Evolutionary conservation across 768 basidiomycete species (phyloP).

Genomic region (Mycena chlorophos): DNA sequence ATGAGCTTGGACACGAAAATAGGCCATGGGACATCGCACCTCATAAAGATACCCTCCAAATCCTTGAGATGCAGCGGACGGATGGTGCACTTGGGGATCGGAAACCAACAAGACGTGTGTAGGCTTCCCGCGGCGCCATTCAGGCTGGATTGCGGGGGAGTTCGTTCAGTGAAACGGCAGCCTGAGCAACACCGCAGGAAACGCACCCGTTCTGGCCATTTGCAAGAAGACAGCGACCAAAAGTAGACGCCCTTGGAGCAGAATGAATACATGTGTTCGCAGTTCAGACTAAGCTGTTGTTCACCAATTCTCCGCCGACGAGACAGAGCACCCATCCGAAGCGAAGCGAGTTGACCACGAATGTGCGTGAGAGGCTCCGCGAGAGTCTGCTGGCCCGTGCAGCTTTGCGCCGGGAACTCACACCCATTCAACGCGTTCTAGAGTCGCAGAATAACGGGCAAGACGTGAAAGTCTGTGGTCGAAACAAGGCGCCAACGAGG

Average conservation of each 20-base stretch:
- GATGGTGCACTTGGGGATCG: slow-evolving; percentile 63
- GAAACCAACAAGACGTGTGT: slow-evolving; percentile 68
- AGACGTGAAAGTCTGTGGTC: too few species aligned
- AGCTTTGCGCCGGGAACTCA: slow-evolving; percentile 21
- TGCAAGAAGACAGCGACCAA: slow-evolving; percentile 57
- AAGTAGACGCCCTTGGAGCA: slow-evolving; percentile 46
- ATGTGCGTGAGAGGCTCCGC: slow-evolving; percentile 27
- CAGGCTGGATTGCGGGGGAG: slow-evolving; percentile 8
- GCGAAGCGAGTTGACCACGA: slow-evolving; percentile 45
- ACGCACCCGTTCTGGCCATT: slow-evolving; percentile 51
- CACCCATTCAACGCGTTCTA: slow-evolving; percentile 19
- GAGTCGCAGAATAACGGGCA: too few species aligned
- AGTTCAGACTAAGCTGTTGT: neutral
- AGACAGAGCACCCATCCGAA: slow-evolving; percentile 56
- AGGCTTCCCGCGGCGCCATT: slow-evolving; percentile 27
- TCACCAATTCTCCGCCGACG: slow-evolving; percentile 60
- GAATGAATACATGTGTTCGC: neutral
- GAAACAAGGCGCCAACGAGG: too few species aligned
- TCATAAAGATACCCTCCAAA: slow-evolving; percentile 42
- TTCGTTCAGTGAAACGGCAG: slow-evolving; percentile 8
- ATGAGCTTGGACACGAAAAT: neutral
- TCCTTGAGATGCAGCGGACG: slow-evolving; percentile 37
- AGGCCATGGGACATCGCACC: neutral
- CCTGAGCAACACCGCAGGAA: neutral
- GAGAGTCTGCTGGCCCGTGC: slow-evolving; percentile 12